A percentile compares a stretch with the other conserved stretches of the same genome.
Conservation (phyloP, 495 filamentous ascomycete species). For the Parathielavia appendiculata region DNA sequence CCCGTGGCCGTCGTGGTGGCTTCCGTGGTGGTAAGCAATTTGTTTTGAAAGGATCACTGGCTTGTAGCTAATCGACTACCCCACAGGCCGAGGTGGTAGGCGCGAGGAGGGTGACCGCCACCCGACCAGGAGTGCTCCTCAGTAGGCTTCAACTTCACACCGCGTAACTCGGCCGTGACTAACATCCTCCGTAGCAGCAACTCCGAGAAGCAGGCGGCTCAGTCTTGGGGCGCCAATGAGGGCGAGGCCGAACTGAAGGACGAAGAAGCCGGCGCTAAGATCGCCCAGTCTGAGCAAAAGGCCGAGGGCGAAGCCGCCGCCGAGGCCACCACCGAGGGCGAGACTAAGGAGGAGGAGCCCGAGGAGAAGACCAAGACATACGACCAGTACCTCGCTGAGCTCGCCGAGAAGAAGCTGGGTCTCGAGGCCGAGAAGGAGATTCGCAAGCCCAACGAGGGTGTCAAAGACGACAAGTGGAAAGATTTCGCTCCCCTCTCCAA, state of each 20-base stretch:
- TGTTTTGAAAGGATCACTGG: not conserved
- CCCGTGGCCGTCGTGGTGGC: conserved; percentile 49
- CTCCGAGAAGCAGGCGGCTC: conserved; percentile 85
- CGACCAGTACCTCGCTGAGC: conserved; percentile 81
- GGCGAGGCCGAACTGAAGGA: conserved; percentile 79
- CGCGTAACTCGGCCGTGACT: conserved; percentile 12
- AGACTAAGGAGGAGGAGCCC: conserved; percentile 52
- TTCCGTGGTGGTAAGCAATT: conserved; percentile 48
- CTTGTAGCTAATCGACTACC: conserved; percentile 13
- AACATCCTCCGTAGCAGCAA: conserved; percentile 51
- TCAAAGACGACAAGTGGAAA: conserved; percentile 80
- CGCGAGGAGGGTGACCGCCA: conserved; percentile 74
- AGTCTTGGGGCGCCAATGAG: conserved; percentile 80
- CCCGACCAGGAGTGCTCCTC: conserved; percentile 63
- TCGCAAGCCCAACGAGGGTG: conserved; percentile 87
- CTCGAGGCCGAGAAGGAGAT: conserved; percentile 62
- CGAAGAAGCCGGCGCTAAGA: conserved; percentile 79
- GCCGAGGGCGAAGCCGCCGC: conserved; percentile 45
- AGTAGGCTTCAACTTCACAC: conserved; percentile 46
- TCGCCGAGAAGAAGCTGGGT: conserved; percentile 70
- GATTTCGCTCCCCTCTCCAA: conserved; percentile 71
- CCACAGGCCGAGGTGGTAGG: conserved; percentile 42
- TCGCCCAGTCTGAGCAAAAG: conserved; percentile 73
- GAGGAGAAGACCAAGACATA: conserved; percentile 87
- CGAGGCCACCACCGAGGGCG: conserved; percentile 42